A percentile compares a stretch with the other conserved stretches of the same genome.
phyloP scores from a whole-genome alignment of 495 filamentous ascomycete species.

The Annulohypoxylon maeteangense region DNA sequence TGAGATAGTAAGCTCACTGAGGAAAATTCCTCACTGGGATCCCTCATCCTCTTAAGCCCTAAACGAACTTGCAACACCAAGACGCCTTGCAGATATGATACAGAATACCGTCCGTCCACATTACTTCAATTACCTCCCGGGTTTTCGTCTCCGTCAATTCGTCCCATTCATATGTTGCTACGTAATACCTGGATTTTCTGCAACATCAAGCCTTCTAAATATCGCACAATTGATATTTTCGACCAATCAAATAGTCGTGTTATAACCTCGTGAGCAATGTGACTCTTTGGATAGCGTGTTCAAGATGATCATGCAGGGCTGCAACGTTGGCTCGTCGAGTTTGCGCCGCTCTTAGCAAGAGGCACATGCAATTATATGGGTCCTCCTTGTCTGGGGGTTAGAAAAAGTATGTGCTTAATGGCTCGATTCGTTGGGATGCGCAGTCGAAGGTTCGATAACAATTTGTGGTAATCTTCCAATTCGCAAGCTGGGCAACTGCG shows the following conservation, averaged over 20 bases:
- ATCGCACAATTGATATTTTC: constrained; percentile 1
- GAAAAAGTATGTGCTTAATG: not conserved
- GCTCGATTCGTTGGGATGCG: constrained; percentile 39
- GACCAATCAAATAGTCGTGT: constrained; percentile 12
- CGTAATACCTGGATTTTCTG: not conserved
- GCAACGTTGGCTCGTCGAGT: not conserved
- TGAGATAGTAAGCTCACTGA: not conserved
- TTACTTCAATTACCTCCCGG: not conserved
- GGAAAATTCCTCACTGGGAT: not conserved
- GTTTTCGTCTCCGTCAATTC: constrained; percentile 7
- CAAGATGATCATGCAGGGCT: not conserved
- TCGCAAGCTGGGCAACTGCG: constrained; percentile 58
- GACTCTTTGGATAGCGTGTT: not conserved
- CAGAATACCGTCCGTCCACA: constrained; percentile 18
- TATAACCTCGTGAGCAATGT: not conserved
- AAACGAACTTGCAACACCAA: constrained; percentile 15
- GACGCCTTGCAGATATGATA: constrained; percentile 39
- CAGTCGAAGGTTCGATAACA: constrained; percentile 63
- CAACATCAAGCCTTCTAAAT: constrained; percentile 1
- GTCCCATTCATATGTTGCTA: constrained; percentile 4
- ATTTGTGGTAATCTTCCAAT: constrained; percentile 60
- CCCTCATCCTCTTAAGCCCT: not conserved
- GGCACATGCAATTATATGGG: not conserved
- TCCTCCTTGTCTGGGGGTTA: not conserved
- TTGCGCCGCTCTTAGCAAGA: not conserved